Conservation (phyloP, 2,329 filamentous ascomycete species). For the Emergomyces africanus region DNA sequence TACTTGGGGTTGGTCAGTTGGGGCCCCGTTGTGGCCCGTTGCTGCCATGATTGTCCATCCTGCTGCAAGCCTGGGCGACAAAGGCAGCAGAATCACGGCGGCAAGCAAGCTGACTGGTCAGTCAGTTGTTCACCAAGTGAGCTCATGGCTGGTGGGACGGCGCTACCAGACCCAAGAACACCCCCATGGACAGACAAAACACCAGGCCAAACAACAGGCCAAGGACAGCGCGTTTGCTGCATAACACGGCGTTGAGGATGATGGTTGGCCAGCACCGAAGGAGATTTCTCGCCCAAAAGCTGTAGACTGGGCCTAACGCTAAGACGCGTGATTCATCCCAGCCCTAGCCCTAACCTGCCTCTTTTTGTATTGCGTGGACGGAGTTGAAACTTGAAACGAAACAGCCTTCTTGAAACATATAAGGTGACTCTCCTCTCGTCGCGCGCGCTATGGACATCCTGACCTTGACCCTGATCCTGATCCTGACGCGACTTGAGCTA, state of each 20-base stretch:
- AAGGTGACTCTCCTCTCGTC: neutral
- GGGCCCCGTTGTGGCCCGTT: neutral
- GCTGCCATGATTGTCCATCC: neutral
- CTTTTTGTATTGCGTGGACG: too few relatives aligned
- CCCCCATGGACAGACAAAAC: neutral
- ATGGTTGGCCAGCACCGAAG: conserved; percentile 5
- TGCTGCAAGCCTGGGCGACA: neutral
- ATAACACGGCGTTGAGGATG: conserved; percentile 1
- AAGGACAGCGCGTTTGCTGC: neutral
- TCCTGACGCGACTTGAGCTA: neutral
- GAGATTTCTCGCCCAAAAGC: too few relatives aligned
- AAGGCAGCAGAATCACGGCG: neutral
- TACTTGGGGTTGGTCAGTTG: too few relatives aligned
- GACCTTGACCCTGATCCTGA: neutral
- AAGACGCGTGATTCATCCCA: neutral
- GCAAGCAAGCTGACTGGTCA: neutral
- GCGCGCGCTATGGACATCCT: neutral
- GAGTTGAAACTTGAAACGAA: neutral
- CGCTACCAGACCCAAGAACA: neutral
- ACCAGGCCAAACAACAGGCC: neutral
- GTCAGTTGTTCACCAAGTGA: neutral
- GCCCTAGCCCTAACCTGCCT: conserved; percentile 3
- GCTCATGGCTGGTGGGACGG: neutral
- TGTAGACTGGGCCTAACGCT: too few relatives aligned
- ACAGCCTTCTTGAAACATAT: neutral